Percentiles rank a stretch among this genome's conserved stretches.
These are phyloP conservation scores for Trametes hirsuta DNA, from an alignment of 1,284 basidiomycete species.

Conservation along the genomic window DNA sequence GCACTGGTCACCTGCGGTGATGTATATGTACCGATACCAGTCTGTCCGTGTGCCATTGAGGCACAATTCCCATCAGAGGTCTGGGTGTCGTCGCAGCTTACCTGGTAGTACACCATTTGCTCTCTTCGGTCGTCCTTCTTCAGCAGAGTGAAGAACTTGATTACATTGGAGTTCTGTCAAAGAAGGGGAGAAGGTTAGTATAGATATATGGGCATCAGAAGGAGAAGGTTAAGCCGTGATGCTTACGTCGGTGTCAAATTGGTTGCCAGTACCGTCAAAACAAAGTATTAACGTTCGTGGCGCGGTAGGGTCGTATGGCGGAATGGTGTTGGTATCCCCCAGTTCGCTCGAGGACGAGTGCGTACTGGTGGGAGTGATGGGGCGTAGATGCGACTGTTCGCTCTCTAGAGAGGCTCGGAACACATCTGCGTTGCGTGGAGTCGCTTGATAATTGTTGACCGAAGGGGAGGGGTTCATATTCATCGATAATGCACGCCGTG, in stretches of 20 bases:
- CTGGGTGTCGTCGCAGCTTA: constrained; percentile 27
- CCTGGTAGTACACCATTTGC: constrained; percentile 70
- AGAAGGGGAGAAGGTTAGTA: background rate
- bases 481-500: too few species aligned
- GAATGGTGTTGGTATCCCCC: constrained; percentile 33
- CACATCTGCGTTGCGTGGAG: too few species aligned
- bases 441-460: too few species aligned
- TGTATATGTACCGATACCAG: constrained; percentile 60
- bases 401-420: constrained; percentile 6
- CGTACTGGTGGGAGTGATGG: constrained; percentile 20
- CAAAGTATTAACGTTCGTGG: constrained; percentile 52
- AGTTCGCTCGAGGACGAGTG: constrained; percentile 23
- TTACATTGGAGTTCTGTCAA: constrained; percentile 61
- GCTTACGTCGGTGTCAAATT: constrained; percentile 56
- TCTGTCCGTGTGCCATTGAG: constrained; percentile 30
- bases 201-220: background rate
- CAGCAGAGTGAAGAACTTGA: constrained; percentile 58
- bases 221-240: background rate
- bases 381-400: constrained; percentile 10
- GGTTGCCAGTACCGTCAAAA: constrained; percentile 63
- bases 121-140: constrained; percentile 52
- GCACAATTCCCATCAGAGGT: constrained; percentile 14
- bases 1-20: constrained; percentile 50
- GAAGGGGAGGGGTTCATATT: too few species aligned
- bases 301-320: constrained; percentile 34